These are phyloP conservation scores for Fusarium sp. DNA, from an alignment of 2,329 filamentous ascomycete species.

Conservation along the genomic window DNA sequence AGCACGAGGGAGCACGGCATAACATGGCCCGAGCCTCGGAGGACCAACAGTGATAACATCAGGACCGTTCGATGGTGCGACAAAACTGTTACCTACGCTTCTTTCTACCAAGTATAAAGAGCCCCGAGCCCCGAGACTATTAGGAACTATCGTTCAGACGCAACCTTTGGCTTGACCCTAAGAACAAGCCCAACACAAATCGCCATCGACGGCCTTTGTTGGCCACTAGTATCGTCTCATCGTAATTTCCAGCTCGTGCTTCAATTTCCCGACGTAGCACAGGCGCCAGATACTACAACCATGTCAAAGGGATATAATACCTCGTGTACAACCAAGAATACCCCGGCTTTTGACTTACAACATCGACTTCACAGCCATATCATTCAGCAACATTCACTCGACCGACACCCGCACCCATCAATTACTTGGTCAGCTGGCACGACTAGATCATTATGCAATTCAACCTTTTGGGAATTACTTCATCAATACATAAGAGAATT, in stretches of 20 bases:
- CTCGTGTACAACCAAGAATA: too few relatives aligned
- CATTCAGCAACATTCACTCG: not conserved
- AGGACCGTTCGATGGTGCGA: constrained; percentile 26
- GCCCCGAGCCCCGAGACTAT: constrained; percentile 2
- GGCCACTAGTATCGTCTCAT: constrained; percentile 23
- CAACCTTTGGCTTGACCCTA: constrained; percentile 10
- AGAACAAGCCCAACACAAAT: not conserved
- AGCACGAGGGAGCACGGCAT: constrained; percentile 11
- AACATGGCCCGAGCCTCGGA: constrained; percentile 22
- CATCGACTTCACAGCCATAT: not conserved
- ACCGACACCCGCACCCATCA: too few relatives aligned
- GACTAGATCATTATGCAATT: constrained; percentile 21
- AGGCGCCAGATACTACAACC: too few relatives aligned
- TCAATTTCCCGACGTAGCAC: constrained; percentile 21
- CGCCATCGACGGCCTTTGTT: too few relatives aligned
- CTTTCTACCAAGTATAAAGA: constrained; percentile 23
- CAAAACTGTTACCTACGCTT: constrained; percentile 21
- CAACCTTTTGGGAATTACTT: constrained; percentile 36
- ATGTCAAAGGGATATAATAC: too few relatives aligned
- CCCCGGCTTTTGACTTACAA: not conserved
- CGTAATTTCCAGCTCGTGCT: constrained; percentile 38
- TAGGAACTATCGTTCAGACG: not conserved
- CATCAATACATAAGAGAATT: constrained; percentile 45
- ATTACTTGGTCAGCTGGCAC: not conserved
- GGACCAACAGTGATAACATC: not conserved